A percentile compares a stretch with the other conserved stretches of the same genome.
phyloP scores from a whole-genome alignment of 2,329 filamentous ascomycete genomes.

The Trichoderma atroviride region DNA sequence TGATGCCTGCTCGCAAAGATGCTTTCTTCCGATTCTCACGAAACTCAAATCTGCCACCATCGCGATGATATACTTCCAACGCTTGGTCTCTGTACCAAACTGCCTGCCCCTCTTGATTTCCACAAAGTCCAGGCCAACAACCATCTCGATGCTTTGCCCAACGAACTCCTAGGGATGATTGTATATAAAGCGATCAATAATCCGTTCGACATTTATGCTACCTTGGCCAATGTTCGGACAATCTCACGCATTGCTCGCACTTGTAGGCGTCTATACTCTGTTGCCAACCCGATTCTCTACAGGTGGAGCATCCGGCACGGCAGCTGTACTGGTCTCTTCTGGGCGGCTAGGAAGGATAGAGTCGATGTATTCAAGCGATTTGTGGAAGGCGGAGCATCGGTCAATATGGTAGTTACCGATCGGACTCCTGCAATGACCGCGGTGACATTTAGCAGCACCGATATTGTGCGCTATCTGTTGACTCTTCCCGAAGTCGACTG shows the following conservation, averaged over 20 bases:
- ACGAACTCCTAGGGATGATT: neutral
- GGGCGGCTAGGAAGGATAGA: neutral
- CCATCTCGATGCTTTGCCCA: neutral
- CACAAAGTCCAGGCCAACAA: neutral
- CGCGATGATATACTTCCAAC: neutral
- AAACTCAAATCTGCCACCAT: neutral
- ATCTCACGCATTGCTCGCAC: neutral
- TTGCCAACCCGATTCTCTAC: constrained; percentile 1
- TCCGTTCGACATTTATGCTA: neutral
- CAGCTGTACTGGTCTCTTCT: neutral
- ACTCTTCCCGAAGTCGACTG: neutral
- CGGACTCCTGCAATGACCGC: neutral
- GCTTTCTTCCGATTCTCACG: neutral
- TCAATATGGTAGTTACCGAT: neutral
- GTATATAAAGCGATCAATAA: neutral
- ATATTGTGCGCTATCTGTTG: neutral
- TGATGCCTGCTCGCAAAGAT: neutral
- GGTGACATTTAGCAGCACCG: neutral
- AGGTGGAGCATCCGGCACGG: neutral
- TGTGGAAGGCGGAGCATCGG: neutral
- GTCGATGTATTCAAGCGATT: neutral
- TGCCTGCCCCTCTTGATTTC: neutral
- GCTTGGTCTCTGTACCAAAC: neutral
- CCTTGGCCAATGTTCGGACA: neutral
- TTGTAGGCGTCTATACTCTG: neutral